phyloP scores from a whole-genome alignment of 495 filamentous ascomycete genomes.

The Chaetomidium leptoderma region DNA sequence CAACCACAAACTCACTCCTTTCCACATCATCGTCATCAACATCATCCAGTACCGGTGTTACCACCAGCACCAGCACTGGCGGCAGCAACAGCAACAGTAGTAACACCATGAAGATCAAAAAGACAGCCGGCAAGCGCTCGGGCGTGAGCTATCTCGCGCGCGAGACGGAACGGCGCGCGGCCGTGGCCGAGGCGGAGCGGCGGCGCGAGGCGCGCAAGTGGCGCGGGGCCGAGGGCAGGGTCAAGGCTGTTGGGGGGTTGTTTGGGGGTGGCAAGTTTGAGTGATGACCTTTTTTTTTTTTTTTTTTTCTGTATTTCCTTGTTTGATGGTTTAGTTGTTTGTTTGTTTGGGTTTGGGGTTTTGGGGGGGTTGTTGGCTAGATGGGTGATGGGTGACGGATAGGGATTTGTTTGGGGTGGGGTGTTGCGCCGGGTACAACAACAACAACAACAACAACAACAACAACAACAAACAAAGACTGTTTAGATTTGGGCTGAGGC shows the following conservation, averaged over 20 bases:
- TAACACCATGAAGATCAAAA: constrained; percentile 56
- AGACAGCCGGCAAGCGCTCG: constrained; percentile 55
- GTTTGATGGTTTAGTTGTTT: neutral
- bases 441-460: too few relatives aligned
- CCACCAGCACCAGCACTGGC: constrained; percentile 8
- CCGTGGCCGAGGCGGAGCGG: constrained; percentile 57
- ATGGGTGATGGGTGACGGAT: neutral
- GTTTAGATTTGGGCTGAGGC: too few relatives aligned
- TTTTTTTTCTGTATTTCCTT: neutral
- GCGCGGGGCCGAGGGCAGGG: constrained; percentile 55
- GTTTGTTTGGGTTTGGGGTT: neutral
- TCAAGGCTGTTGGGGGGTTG: constrained; percentile 46
- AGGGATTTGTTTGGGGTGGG: neutral
- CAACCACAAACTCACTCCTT: constrained; percentile 59
- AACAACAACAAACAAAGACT: too few relatives aligned
- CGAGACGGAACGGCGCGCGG: constrained; percentile 59
- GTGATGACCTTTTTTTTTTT: constrained; percentile 21
- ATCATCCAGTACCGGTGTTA: constrained; percentile 16
- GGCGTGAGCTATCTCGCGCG: constrained; percentile 78
- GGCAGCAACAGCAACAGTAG: constrained; percentile 32
- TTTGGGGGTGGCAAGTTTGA: constrained; percentile 51
- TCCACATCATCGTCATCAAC: constrained; percentile 25
- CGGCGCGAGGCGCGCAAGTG: constrained; percentile 63
- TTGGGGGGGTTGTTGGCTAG: neutral
- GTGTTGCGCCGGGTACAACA: too few relatives aligned